Percentiles rank a stretch among this genome's conserved stretches.
Evolutionary conservation across 2,329 filamentous ascomycete genomes (phyloP).

Genomic region (Colletotrichum sp.): DNA sequence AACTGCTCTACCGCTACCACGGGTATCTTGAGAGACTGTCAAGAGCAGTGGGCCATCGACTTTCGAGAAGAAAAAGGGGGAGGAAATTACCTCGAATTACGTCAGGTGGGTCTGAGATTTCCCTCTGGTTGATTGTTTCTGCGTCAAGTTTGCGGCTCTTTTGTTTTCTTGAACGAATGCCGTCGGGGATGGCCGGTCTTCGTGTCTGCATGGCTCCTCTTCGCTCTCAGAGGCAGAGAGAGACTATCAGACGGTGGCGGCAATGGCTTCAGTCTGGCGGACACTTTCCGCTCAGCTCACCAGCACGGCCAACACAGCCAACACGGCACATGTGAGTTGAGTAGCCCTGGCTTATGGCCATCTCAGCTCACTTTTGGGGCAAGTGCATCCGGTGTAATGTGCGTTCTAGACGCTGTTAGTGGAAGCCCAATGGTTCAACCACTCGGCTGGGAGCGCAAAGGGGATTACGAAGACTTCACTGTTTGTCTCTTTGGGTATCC

Average conservation of each 20-base stretch:
- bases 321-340: neutral
- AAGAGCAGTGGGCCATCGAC: neutral
- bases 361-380: neutral
- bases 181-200: neutral
- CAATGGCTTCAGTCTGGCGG: neutral
- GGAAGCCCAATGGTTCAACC: neutral
- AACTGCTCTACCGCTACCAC: neutral
- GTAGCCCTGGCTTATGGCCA: neutral
- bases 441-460: neutral
- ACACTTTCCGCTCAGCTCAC: neutral
- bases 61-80: neutral
- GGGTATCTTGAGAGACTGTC: neutral
- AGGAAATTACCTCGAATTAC: slow-evolving; percentile 11
- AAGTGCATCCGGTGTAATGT: neutral
- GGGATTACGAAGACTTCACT: neutral
- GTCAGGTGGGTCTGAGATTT: slow-evolving; percentile 15
- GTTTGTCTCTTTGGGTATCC: neutral
- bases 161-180: neutral
- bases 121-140: neutral
- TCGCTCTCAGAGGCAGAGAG: neutral
- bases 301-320: neutral
- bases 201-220: neutral
- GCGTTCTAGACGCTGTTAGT: neutral
- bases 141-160: neutral
- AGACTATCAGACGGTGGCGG: slow-evolving; percentile 1